phyloP scores from a whole-genome alignment of 805 yeast genomes.

The Brettanomyces nanus region DNA sequence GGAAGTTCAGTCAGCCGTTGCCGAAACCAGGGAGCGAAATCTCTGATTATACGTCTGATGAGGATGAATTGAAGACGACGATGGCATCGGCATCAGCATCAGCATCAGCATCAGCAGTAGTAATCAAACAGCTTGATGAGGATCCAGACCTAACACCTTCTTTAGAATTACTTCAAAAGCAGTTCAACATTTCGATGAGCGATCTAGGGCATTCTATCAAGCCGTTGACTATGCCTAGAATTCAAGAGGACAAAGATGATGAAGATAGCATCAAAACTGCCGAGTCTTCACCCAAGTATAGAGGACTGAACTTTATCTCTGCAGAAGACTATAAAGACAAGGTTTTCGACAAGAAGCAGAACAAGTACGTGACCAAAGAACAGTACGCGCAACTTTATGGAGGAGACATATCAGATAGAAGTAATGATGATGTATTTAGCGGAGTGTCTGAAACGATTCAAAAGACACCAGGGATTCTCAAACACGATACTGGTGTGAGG shows the following conservation, averaged over 20 bases:
- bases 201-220: neutral
- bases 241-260: constrained; percentile 1
- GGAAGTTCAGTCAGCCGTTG: constrained; percentile 10
- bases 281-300: constrained; percentile 8
- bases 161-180: constrained; percentile 12
- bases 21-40: constrained; percentile 6
- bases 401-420: neutral
- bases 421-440: neutral
- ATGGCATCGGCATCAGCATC: neutral
- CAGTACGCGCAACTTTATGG: constrained; percentile 10
- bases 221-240: constrained; percentile 15
- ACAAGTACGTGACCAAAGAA: constrained; percentile 17
- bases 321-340: constrained; percentile 25
- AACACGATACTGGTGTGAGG: neutral
- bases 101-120: neutral
- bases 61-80: neutral
- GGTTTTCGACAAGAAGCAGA: constrained; percentile 20
- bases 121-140: neutral
- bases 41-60: constrained; percentile 22
- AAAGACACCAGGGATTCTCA: neutral
- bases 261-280: neutral
- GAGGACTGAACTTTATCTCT: constrained; percentile 23
- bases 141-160: constrained; percentile 15
- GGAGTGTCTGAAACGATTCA: neutral
- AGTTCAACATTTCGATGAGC: constrained; percentile 7